Base-by-base conservation (phyloP, 2,329 filamentous ascomycete genomes). In the Nemania abortiva region DNA sequence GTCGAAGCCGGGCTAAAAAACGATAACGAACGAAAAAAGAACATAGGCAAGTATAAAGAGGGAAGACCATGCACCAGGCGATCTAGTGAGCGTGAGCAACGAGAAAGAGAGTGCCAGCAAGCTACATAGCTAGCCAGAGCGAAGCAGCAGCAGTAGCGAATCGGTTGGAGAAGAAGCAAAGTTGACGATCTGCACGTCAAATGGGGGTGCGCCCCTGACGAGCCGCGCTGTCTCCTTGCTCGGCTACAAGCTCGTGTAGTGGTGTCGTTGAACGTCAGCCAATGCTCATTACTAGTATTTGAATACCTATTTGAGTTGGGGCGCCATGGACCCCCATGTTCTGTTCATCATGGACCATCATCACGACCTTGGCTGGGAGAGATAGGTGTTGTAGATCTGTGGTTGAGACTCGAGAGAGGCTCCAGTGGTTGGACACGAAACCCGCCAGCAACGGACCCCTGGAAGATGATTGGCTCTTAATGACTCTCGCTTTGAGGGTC, bases 121-220 rank as follows among this genome's bases (percentile, higher is more conserved):
- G 50, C 31, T 20, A 37, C 15, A 20, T 15, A 27, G 10, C 47
- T 54, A 31, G 24, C 34, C 45, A 53, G 54, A 34, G 24, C 18
- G 54, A 50, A 59, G 55, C 39, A 42, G 24, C 24, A 27, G 5
- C 27, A 24, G 24, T 5, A 27, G 24, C 24, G 45, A 65, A 70
- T 63, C 58, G 68, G 68, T 66, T 70, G 70, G 68, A 63, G 73
- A 73, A 69, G 72, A 76, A 70, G 70, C 70, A 59, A 70, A 71
- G 74, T 73, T 63, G 60, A 56, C 49, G 27, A 47, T 47, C 31
- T 54, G 50, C 63, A 66, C 22, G 18, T 31, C 58, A 67, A 24
- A 67, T 42, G 29, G 59, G 29, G 59, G 24, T 2, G 24, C 24
- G 24, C 49, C 54, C 66, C 66, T 61, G 53, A 45, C 29, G 6